These are phyloP conservation scores for Trypanosoma boissoni DNA, from an alignment of 208 protist genomes.

Conservation along the genomic window DNA sequence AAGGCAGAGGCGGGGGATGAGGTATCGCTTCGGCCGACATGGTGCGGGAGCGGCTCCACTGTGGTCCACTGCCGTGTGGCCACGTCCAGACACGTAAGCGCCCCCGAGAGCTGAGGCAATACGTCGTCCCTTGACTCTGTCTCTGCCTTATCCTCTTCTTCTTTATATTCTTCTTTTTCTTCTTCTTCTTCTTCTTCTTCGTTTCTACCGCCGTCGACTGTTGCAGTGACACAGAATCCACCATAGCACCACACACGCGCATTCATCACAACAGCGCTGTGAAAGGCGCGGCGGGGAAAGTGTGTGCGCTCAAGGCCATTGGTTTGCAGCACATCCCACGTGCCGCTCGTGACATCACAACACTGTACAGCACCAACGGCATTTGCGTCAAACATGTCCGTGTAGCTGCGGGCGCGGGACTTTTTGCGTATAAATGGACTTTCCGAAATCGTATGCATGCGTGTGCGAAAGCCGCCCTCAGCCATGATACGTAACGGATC, in stretches of 20 bases:
- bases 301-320: background rate
- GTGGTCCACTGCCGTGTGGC: conserved; percentile 16
- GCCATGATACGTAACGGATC: background rate
- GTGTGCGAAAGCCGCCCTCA: background rate
- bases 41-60: conserved; percentile 2
- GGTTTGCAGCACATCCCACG: background rate
- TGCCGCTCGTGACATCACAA: background rate
- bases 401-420: background rate
- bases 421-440: too few relatives aligned
- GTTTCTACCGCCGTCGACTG: background rate
- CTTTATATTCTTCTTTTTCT: too few relatives aligned
- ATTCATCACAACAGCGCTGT: conserved; percentile 26
- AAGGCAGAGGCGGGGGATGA: background rate
- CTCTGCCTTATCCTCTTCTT: too few relatives aligned
- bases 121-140: too few relatives aligned
- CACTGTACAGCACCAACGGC: background rate
- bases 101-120: background rate
- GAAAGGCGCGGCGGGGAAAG: conserved; percentile 12
- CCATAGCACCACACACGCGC: conserved; percentile 30
- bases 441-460: background rate
- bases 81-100: conserved; percentile 9
- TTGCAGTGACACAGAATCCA: conserved; percentile 13
- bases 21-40: background rate
- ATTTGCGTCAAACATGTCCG: background rate
- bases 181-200: background rate